Base-by-base conservation (phyloP, 2,329 filamentous ascomycete genomes). In the Graphilbum fragrans region DNA sequence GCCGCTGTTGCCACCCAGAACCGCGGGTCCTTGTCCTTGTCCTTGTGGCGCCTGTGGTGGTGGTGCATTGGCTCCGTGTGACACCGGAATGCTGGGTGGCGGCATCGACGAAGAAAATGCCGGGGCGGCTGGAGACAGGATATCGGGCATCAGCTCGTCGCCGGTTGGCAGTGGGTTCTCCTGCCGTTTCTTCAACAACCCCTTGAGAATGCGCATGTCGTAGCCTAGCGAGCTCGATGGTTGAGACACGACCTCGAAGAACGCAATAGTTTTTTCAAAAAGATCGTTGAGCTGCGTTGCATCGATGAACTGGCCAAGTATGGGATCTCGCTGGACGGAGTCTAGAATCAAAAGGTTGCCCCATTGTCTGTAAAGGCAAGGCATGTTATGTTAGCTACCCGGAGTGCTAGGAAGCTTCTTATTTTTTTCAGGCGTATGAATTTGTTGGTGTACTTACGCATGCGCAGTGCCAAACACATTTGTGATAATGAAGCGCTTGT, bases 381-480 rank as follows among this genome's bases (percentile, higher is more conserved):
- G 5, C 18, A 9, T 18, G 39, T 35, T 22, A 36, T 22, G 21
- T n/a, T 3, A 10, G 12, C 14, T n/a, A 16, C 32, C 17, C 17
- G 25, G 8, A 8, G 25, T 14, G 14, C 25, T 29, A 29, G 14
- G n/a, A 29, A 29, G 25, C 8, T 29, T 8, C 14, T 8, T 29
- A 29, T 29, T 8, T 29, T 8, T 29, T 8, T 29, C 14, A 14
- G 8, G 25, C 14, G 25, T 29, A 14, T 29, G 25, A 8, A 14
- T 29, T 8, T 29, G 25, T 29, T 4, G 4, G 21, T 21, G 7
- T 11, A 77, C 86, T 76, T 83, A 94, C 85, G 90, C 88, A 69
- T 95, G 90, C 47, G 87, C 83, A 17, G 90, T 96, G 40, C 90
- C 88, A 61, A 94, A 94, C 20, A 94, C 80, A 53, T 95, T 96